phyloP scores from a whole-genome alignment of 805 yeast genomes.

The Ogataea ramenticola region DNA sequence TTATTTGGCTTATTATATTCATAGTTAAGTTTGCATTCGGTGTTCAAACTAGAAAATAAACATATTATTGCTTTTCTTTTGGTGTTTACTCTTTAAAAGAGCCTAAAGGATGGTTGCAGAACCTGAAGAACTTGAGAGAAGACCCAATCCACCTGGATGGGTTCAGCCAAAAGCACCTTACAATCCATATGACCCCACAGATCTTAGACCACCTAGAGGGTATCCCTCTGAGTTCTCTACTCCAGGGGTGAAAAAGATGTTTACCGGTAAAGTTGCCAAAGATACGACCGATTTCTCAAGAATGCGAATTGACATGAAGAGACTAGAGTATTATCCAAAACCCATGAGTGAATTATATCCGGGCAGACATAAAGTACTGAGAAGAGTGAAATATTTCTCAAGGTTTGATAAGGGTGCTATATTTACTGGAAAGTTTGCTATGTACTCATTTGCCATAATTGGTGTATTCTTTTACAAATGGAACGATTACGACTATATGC shows the following conservation, averaged over 20 bases:
- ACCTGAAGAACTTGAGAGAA: constrained; percentile 36
- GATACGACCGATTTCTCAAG: constrained; percentile 61
- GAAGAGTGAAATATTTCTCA: constrained; percentile 45
- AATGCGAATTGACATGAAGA: constrained; percentile 67
- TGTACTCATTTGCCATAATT: constrained; percentile 43
- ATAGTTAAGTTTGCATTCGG: too few relatives aligned
- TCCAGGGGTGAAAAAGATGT: constrained; percentile 54
- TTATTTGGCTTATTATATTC: too few relatives aligned
- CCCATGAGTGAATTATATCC: constrained; percentile 70
- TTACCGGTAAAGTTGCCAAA: constrained; percentile 40
- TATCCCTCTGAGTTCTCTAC: constrained; percentile 75
- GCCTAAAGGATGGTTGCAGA: neutral
- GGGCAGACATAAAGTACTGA: constrained; percentile 68
- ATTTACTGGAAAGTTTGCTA: constrained; percentile 44
- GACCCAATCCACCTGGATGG: constrained; percentile 78
- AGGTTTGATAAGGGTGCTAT: constrained; percentile 55
- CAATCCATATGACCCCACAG: constrained; percentile 78
- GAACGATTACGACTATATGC: constrained; percentile 76
- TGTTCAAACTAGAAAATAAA: too few relatives aligned
- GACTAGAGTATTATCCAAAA: constrained; percentile 68
- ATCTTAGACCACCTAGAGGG: constrained; percentile 72
- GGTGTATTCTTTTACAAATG: constrained; percentile 71
- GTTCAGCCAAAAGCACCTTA: constrained; percentile 76
- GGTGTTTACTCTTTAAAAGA: neutral
- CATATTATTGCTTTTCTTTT: too few relatives aligned